These are phyloP conservation scores for Miscanthus lutarioriparius DNA, from an alignment of 176 grass and related monocot species.

Conservation along the genomic window DNA sequence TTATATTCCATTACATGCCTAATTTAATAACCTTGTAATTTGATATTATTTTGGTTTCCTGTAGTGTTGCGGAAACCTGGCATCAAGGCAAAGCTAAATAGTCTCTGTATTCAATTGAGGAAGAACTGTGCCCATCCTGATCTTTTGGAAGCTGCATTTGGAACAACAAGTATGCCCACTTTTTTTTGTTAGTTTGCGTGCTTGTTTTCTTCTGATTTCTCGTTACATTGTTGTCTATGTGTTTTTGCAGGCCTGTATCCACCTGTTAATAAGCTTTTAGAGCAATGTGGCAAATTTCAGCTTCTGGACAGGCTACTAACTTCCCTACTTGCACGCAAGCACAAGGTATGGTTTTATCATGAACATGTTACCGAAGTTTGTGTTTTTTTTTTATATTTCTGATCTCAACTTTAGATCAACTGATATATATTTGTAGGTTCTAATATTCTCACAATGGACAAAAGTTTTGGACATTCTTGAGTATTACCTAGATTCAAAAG, in stretches of 20 bases:
- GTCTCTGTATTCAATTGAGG: slow-evolving; percentile 75
- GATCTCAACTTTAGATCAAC: slow-evolving; percentile 15
- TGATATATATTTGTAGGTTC: slow-evolving; percentile 54
- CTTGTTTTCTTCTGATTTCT: slow-evolving; percentile 11
- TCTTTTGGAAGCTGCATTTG: slow-evolving; percentile 68
- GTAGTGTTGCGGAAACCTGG: slow-evolving; percentile 60
- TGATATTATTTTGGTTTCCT: slow-evolving; percentile 27
- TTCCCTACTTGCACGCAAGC: slow-evolving; percentile 60
- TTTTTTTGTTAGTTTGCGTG: neutral
- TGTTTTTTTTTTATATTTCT: neutral
- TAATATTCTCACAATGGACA: slow-evolving; percentile 96
- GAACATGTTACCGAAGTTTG: neutral
- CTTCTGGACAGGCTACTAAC: slow-evolving; percentile 68
- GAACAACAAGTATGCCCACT: slow-evolving; percentile 47
- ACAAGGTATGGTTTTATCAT: slow-evolving; percentile 64
- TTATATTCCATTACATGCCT: neutral
- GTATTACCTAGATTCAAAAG: slow-evolving; percentile 73
- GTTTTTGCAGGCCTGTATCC: slow-evolving; percentile 61
- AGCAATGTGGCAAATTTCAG: slow-evolving; percentile 86
- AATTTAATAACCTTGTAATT: slow-evolving; percentile 12
- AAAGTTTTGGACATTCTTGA: slow-evolving; percentile 89
- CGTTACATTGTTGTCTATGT: neutral
- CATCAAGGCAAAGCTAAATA: slow-evolving; percentile 78
- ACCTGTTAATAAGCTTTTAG: slow-evolving; percentile 71
- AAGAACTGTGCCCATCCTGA: slow-evolving; percentile 91